These are phyloP conservation scores for Ulota crispa DNA, from an alignment of 225 moss, liverwort and hornwort species.

Conservation along the genomic window DNA sequence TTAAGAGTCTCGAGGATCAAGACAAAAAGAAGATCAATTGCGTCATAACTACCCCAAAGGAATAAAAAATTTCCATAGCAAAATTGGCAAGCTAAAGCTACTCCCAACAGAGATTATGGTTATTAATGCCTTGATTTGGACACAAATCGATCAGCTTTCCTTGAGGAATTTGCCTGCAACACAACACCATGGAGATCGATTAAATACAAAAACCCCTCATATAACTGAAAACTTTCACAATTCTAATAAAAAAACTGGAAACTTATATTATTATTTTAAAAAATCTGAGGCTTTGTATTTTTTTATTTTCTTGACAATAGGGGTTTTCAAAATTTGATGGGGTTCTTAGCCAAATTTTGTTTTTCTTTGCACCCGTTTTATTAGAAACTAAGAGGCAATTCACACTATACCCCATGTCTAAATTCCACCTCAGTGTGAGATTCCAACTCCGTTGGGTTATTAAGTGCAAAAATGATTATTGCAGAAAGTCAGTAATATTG, in stretches of 20 bases:
- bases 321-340: no score
- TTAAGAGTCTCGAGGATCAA: not conserved
- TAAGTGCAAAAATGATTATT: no score
- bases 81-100: not conserved
- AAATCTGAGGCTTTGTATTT: no score
- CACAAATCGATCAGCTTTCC: constrained; percentile 4
- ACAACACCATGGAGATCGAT: not conserved
- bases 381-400: no score
- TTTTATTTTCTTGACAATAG: no score
- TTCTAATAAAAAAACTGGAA: not conserved
- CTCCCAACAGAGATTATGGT: constrained; percentile 25
- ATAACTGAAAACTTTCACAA: not conserved
- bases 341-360: no score
- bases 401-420: no score
- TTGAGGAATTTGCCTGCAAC: constrained; percentile 31
- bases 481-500: no score
- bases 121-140: not conserved
- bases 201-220: not conserved
- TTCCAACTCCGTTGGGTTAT: no score
- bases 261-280: no score
- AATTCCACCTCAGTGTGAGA: no score
- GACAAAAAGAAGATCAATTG: not conserved
- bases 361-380: no score
- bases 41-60: not conserved
- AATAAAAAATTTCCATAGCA: not conserved